Evolutionary conservation across 2,329 filamentous ascomycete genomes (phyloP).

Genomic region (Dactylellina parvicollis): DNA sequence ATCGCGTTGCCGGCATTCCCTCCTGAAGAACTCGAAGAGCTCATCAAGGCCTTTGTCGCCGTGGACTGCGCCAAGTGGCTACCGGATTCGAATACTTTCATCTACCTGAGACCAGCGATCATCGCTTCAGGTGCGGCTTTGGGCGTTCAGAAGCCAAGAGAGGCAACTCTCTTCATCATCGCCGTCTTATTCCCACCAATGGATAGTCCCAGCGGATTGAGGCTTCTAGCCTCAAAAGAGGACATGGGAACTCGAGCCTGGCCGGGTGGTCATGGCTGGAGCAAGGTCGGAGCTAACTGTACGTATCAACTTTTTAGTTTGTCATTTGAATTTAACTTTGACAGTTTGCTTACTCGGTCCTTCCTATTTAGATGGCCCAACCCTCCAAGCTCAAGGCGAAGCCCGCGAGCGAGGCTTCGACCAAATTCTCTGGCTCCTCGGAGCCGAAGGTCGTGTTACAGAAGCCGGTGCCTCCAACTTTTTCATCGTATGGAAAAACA

Average conservation of each 20-base stretch:
- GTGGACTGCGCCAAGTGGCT: conserved; percentile 83
- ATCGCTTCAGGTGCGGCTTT: conserved; percentile 84
- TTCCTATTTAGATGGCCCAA: conserved; percentile 69
- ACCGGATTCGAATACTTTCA: conserved; percentile 75
- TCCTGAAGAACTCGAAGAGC: conserved; percentile 75
- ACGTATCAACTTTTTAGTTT: conserved; percentile 61
- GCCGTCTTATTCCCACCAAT: conserved; percentile 64
- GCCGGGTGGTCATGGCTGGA: conserved; percentile 91
- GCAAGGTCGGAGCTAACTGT: conserved; percentile 90
- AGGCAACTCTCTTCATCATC: conserved; percentile 91
- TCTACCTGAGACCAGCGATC: conserved; percentile 87
- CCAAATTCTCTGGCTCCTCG: conserved; percentile 95
- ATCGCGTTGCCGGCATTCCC: conserved; percentile 80
- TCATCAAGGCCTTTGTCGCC: conserved; percentile 76
- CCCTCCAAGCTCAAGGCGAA: conserved; percentile 78
- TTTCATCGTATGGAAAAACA: conserved; percentile 80
- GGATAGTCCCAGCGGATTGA: conserved; percentile 46
- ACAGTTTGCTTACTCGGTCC: neutral
- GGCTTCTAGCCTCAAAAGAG: conserved; percentile 77
- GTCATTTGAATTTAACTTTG: neutral
- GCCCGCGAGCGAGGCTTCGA: conserved; percentile 78
- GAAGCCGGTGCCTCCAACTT: conserved; percentile 94
- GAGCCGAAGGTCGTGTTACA: conserved; percentile 78
- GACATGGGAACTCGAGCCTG: conserved; percentile 84
- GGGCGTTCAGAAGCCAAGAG: conserved; percentile 79